A percentile compares a stretch with the other conserved stretches of the same genome.
These are phyloP conservation scores for Guadua angustifolia DNA, from an alignment of 176 grass and related monocot species.

Conservation along the genomic window DNA sequence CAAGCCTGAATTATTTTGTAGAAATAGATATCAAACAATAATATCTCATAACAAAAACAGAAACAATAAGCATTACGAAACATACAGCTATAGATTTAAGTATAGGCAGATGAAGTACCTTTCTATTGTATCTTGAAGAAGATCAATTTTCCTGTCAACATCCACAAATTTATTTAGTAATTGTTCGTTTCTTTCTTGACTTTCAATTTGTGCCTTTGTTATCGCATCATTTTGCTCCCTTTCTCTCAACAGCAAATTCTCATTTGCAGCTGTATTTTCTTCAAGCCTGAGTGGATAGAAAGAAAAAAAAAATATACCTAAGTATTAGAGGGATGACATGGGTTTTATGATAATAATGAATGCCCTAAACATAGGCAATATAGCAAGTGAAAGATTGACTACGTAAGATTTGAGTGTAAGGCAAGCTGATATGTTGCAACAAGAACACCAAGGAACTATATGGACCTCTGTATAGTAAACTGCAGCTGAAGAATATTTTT, in stretches of 20 bases:
- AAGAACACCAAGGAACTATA: conserved; percentile 33
- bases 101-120: conserved; percentile 43
- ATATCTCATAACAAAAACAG: conserved; percentile 28
- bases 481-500: conserved; percentile 65
- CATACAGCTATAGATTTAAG: neutral
- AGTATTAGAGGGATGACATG: conserved; percentile 34
- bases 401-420: neutral
- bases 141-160: conserved; percentile 60
- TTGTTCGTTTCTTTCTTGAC: conserved; percentile 59
- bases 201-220: conserved; percentile 46
- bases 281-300: conserved; percentile 49
- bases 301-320: conserved; percentile 15
- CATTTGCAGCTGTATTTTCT: conserved; percentile 55
- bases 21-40: conserved; percentile 38
- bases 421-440: conserved; percentile 16
- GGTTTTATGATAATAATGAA: conserved; percentile 15
- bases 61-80: conserved; percentile 1
- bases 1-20: conserved; percentile 48
- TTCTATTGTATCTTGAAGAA: conserved; percentile 62
- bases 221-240: conserved; percentile 57
- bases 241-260: conserved; percentile 54
- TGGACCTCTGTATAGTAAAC: conserved; percentile 62
- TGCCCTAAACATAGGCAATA: neutral
- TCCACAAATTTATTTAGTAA: conserved; percentile 58
- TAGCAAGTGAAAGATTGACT: conserved; percentile 18